Percentiles rank a stretch among this genome's conserved stretches.
Conservation (phyloP, 2,329 filamentous ascomycete genomes). For the Stemphylium beticola region DNA sequence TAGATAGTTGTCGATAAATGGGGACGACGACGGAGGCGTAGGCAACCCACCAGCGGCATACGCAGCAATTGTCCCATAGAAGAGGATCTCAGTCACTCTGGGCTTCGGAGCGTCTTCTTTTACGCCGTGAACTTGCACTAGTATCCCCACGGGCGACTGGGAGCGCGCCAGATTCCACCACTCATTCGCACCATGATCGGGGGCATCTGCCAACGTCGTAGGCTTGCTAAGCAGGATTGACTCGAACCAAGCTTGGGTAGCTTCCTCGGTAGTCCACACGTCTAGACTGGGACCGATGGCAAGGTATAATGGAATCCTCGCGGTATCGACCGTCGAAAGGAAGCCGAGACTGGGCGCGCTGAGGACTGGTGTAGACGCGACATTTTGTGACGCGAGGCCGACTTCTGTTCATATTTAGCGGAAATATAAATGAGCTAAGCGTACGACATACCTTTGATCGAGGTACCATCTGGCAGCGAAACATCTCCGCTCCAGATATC, state of each 20-base stretch:
- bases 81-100: slow-evolving; percentile 52
- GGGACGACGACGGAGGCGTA: slow-evolving; percentile 45
- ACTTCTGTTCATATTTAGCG: slow-evolving; percentile 30
- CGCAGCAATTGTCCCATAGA: slow-evolving; percentile 50
- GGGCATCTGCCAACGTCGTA: neutral
- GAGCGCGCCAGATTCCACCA: slow-evolving; percentile 49
- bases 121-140: slow-evolving; percentile 39
- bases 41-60: slow-evolving; percentile 24
- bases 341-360: slow-evolving; percentile 38
- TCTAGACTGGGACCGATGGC: slow-evolving; percentile 46
- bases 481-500: slow-evolving; percentile 47
- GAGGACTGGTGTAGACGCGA: slow-evolving; percentile 23
- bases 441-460: slow-evolving; percentile 29
- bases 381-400: slow-evolving; percentile 32
- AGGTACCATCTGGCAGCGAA: slow-evolving; percentile 32
- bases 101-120: slow-evolving; percentile 9
- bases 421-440: no score
- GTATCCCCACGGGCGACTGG: slow-evolving; percentile 51
- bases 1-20: slow-evolving; percentile 15
- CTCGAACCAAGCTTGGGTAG: slow-evolving; percentile 51
- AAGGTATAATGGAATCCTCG: slow-evolving; percentile 50
- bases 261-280: slow-evolving; percentile 45
- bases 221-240: slow-evolving; percentile 40
- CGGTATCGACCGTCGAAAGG: slow-evolving; percentile 49
- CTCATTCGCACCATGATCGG: slow-evolving; percentile 9